A percentile compares a stretch with the other conserved stretches of the same genome.
phyloP scores from a whole-genome alignment of 1,139 yeast species.

The Taphrina confusa region DNA sequence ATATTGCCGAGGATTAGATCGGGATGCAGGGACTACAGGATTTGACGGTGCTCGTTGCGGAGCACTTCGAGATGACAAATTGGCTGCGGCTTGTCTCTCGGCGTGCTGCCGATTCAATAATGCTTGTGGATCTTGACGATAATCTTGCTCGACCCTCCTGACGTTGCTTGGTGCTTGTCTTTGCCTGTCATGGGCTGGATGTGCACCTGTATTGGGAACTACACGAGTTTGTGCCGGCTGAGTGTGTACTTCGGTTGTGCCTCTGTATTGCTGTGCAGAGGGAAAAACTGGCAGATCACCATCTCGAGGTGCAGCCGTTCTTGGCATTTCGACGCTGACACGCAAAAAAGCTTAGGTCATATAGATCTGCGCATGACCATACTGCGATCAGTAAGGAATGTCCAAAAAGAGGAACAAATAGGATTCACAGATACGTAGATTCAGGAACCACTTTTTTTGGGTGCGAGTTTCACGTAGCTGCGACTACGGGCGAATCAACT shows the following conservation, averaged over 20 bases:
- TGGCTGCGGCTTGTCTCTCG: not conserved
- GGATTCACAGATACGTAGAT: too few relatives aligned
- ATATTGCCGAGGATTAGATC: not conserved
- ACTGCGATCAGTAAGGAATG: too few relatives aligned
- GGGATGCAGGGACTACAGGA: not conserved
- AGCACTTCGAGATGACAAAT: not conserved
- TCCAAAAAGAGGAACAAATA: too few relatives aligned
- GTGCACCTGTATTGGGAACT: not conserved
- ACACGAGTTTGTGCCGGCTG: not conserved
- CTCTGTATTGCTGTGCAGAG: constrained; percentile 12
- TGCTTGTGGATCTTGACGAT: not conserved
- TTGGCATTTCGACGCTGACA: not conserved
- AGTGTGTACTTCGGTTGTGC: constrained; percentile 5
- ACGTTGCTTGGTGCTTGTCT: not conserved
- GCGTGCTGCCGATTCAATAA: not conserved
- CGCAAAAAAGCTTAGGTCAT: too few relatives aligned
- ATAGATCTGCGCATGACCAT: too few relatives aligned
- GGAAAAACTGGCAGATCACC: constrained; percentile 20
- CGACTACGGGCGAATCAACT: too few relatives aligned
- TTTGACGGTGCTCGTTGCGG: not conserved
- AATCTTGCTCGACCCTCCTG: not conserved
- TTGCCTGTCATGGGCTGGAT: not conserved
- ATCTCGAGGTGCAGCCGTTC: constrained; percentile 12
- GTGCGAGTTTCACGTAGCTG: too few relatives aligned
- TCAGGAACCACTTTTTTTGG: too few relatives aligned